Base-by-base conservation (phyloP, 1,284 basidiomycete species). In the Agaricales sp. region DNA sequence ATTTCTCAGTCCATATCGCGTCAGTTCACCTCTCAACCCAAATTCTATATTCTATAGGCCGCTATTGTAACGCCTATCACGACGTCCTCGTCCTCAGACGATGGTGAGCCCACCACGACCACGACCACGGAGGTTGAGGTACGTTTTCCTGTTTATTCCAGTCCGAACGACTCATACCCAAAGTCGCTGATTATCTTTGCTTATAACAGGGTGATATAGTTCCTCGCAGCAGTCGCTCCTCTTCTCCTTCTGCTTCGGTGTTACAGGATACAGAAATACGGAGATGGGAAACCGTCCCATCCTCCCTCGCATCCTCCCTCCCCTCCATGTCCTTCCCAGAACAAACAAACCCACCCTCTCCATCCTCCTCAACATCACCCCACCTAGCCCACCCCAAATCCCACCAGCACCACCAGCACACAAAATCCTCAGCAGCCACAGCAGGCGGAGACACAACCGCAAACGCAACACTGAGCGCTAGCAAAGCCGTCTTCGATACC, bases 401-500 rank as follows among this genome's bases (percentile, higher is more conserved):
- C 50, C 61, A 46, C 43, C 56, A 56, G 39, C 62, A 52, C 51
- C 63, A 44, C 53, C 60, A 49, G 51, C 56, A 24, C 55, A n/a
- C n/a, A n/a, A n/a, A n/a, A n/a, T n/a, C n/a, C n/a, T n/a, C n/a
- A n/a, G n/a, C n/a, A n/a, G n/a, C n/a, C n/a, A n/a, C n/a, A n/a
- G n/a, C n/a, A n/a, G n/a, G n/a, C n/a, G n/a, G n/a, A n/a, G n/a
- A n/a, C n/a, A n/a, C n/a, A n/a, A n/a, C n/a, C n/a, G n/a, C 39
- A n/a, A 16, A 41, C 13, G 8, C 6, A 20, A 41, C n/a, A 8
- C 19, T 41, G 4, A 11, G 8, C 6, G 74, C 73, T n/a, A 90
- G 92, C 1, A 70, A 87, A n/a, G 78, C 86, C 14, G 74, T 93
- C 52, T 90, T 92, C 65, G 83, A 92, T 60, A 64, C 72, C 18